These are phyloP conservation scores for Penicillium crustosum DNA, from an alignment of 2,329 filamentous ascomycete species.

Conservation along the genomic window DNA sequence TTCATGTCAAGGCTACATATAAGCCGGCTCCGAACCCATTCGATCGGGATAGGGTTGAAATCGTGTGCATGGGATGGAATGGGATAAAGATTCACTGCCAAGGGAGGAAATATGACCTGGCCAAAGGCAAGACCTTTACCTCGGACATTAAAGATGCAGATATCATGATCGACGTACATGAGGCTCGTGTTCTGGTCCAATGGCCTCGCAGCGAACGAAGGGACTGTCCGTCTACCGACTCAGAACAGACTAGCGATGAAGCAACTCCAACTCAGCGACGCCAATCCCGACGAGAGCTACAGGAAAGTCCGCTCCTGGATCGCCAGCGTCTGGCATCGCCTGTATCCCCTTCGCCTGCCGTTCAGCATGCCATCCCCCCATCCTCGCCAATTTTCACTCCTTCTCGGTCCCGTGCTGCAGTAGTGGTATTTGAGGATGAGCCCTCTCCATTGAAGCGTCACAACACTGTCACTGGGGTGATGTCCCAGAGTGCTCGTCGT, in stretches of 20 bases:
- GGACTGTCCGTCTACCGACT: conserved; percentile 54
- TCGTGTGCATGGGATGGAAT: conserved; percentile 94
- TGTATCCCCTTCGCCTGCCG: conserved; percentile 67
- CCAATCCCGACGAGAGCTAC: conserved; percentile 30
- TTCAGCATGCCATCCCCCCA: conserved; percentile 45
- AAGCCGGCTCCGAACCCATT: conserved; percentile 66
- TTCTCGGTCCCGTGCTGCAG: conserved; percentile 45
- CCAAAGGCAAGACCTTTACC: conserved; percentile 84
- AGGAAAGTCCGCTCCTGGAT: conserved; percentile 55
- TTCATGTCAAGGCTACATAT: conserved; percentile 88
- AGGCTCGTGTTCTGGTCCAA: conserved; percentile 81
- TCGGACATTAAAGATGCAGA: conserved; percentile 85
- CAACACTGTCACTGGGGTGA: conserved; percentile 25
- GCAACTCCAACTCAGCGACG: conserved; percentile 40
- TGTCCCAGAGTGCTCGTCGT: conserved; percentile 36
- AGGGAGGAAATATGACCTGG: conserved; percentile 79
- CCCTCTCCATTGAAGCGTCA: conserved; percentile 55
- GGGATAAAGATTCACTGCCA: conserved; percentile 90
- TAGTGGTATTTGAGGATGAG: conserved; percentile 72
- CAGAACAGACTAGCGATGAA: conserved; percentile 71
- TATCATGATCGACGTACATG: conserved; percentile 94
- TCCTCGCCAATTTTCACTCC: conserved; percentile 46
- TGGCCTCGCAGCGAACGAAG: conserved; percentile 70
- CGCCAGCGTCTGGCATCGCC: conserved; percentile 69
- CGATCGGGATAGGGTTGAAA: conserved; percentile 76